A percentile compares a stretch with the other conserved stretches of the same genome.
Conservation (phyloP, 495 filamentous ascomycete genomes). For the Rhizodiscina lignyota region DNA sequence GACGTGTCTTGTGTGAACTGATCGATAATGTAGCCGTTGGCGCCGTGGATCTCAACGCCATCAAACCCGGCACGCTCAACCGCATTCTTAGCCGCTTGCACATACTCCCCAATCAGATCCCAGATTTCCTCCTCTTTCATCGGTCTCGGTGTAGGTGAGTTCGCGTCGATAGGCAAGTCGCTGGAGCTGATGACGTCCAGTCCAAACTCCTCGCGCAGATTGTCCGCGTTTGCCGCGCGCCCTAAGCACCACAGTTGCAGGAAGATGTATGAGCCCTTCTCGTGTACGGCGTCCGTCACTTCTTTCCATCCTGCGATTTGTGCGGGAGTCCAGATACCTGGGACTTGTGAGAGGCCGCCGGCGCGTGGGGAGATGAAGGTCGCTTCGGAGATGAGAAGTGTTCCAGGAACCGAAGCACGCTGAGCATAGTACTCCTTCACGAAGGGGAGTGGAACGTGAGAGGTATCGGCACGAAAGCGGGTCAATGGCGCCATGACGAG, state of each 20-base stretch:
- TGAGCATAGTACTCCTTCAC: constrained; percentile 44
- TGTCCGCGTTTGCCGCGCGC: constrained; percentile 29
- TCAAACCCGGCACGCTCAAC: constrained; percentile 52
- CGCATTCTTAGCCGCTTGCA: constrained; percentile 42
- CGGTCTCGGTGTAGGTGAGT: constrained; percentile 23
- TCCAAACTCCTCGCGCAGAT: constrained; percentile 23
- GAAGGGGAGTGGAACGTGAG: constrained; percentile 24
- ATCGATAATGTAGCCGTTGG: constrained; percentile 62
- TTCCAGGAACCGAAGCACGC: constrained; percentile 39
- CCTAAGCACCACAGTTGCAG: constrained; percentile 54
- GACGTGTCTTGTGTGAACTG: constrained; percentile 49
- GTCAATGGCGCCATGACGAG: constrained; percentile 22
- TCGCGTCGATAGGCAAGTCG: constrained; percentile 23
- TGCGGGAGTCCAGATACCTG: constrained; percentile 43
- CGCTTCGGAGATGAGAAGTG: constrained; percentile 47
- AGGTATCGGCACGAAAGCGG: constrained; percentile 29
- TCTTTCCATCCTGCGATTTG: constrained; percentile 47
- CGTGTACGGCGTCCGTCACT: constrained; percentile 50
- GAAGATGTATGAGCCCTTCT: constrained; percentile 44
- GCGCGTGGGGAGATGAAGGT: constrained; percentile 42
- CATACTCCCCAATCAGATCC: constrained; percentile 38
- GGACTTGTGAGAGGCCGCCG: constrained; percentile 35
- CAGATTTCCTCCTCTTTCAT: constrained; percentile 42
- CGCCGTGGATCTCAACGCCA: constrained; percentile 58
- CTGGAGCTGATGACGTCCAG: constrained; percentile 30